These are phyloP conservation scores for Phytophthora tubulina DNA, from an alignment of 352 stramenopile species.

Conservation along the genomic window DNA sequence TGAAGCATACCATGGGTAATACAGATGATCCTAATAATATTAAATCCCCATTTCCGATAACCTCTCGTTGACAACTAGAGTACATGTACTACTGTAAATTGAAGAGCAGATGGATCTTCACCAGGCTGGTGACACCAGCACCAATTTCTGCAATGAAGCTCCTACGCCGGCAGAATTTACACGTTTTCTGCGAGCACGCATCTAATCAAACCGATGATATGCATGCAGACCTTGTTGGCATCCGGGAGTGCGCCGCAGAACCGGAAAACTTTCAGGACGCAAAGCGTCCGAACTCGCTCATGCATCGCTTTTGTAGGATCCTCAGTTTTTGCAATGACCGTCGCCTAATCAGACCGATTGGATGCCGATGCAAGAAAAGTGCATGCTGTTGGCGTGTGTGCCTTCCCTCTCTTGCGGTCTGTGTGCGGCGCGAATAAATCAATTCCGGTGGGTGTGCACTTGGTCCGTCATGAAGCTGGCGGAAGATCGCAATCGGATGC, in stretches of 20 bases:
- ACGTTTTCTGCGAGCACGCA: neutral
- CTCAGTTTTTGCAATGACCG: slow-evolving; percentile 7
- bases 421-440: neutral
- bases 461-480: neutral
- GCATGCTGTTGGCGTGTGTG: slow-evolving; percentile 5
- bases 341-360: slow-evolving; percentile 39
- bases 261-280: slow-evolving; percentile 12
- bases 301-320: slow-evolving; percentile 16
- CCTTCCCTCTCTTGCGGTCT: neutral
- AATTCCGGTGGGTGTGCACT: slow-evolving; percentile 28
- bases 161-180: too few relatives aligned
- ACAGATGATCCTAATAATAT: too few relatives aligned
- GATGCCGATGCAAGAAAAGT: slow-evolving; percentile 38
- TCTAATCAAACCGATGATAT: neutral
- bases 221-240: neutral
- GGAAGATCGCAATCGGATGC: neutral
- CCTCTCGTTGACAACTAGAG: too few relatives aligned
- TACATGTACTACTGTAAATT: too few relatives aligned
- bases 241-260: slow-evolving; percentile 4
- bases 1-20: too few relatives aligned
- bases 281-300: slow-evolving; percentile 7
- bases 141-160: too few relatives aligned
- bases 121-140: too few relatives aligned
- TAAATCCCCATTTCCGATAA: too few relatives aligned
- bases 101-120: too few relatives aligned